These are phyloP conservation scores for Podospora pseudoanserina DNA, from an alignment of 495 filamentous ascomycete species.

Conservation along the genomic window DNA sequence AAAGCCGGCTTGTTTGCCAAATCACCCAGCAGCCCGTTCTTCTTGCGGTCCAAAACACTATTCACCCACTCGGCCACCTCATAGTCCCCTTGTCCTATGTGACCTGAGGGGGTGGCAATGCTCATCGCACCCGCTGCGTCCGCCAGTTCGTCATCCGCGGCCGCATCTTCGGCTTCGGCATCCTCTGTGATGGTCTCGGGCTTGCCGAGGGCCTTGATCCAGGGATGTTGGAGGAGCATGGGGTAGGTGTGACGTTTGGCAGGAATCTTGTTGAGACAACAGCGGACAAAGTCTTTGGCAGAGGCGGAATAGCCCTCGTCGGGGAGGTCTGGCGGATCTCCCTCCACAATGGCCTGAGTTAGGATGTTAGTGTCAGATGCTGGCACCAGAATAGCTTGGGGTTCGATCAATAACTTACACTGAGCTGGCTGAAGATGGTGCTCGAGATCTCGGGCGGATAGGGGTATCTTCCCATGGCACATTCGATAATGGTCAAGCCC, in stretches of 20 bases:
- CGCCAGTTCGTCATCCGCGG: slow-evolving; percentile 45
- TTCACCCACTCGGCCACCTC: slow-evolving; percentile 86
- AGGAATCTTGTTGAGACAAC: slow-evolving; percentile 90
- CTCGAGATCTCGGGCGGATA: slow-evolving; percentile 98
- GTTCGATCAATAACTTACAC: slow-evolving; percentile 58
- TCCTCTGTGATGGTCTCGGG: slow-evolving; percentile 79
- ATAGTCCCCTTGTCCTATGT: slow-evolving; percentile 51
- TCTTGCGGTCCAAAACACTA: slow-evolving; percentile 61
- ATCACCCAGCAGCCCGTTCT: slow-evolving; percentile 43
- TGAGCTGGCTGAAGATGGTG: slow-evolving; percentile 97
- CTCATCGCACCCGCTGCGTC: slow-evolving; percentile 43
- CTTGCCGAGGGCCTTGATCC: slow-evolving; percentile 75
- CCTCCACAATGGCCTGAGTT: slow-evolving; percentile 89
- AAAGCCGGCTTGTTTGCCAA: slow-evolving; percentile 59
- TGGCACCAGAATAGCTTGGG: slow-evolving; percentile 4
- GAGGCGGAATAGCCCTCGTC: slow-evolving; percentile 68
- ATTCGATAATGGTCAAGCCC: slow-evolving; percentile 93
- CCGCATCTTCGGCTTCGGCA: slow-evolving; percentile 58
- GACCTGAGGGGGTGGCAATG: slow-evolving; percentile 37
- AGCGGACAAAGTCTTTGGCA: slow-evolving; percentile 81
- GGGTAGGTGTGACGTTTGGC: slow-evolving; percentile 86
- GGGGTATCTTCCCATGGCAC: slow-evolving; percentile 90
- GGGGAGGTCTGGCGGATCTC: slow-evolving; percentile 84
- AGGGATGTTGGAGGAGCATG: slow-evolving; percentile 82
- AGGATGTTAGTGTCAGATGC: slow-evolving; percentile 18